Evolutionary conservation across 1,284 basidiomycete genomes (phyloP).

Genomic region (Ustilago hordei): DNA sequence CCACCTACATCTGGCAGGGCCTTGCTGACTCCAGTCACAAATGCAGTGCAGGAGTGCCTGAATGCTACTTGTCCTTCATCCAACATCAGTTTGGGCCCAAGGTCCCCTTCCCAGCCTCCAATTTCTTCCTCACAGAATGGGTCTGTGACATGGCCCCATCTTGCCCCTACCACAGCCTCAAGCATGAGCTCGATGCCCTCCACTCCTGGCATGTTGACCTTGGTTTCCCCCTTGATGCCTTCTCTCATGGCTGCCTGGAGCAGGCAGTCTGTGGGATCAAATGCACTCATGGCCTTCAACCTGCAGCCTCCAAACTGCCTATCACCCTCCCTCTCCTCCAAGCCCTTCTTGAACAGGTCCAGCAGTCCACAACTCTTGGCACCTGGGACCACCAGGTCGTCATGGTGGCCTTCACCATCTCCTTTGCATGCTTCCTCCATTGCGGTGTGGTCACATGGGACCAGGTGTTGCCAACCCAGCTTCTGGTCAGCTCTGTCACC

Average conservation of each 20-base stretch:
- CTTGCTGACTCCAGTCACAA: too few relatives aligned
- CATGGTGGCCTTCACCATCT: background rate
- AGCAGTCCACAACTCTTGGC: background rate
- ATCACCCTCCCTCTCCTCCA: background rate
- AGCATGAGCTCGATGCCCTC: background rate
- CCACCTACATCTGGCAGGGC: too few relatives aligned
- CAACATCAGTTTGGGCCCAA: too few relatives aligned
- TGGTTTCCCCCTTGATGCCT: background rate
- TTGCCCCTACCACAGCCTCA: background rate
- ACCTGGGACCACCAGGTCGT: background rate
- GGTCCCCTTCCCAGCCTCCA: background rate
- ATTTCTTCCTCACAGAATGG: background rate
- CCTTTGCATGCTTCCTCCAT: background rate
- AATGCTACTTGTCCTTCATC: too few relatives aligned
- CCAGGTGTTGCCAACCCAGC: background rate
- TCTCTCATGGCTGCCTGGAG: background rate
- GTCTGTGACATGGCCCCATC: background rate
- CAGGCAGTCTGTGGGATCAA: background rate
- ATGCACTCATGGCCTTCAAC: background rate
- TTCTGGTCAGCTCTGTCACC: background rate
- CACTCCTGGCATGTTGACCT: background rate
- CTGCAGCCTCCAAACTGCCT: background rate
- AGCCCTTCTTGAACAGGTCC: background rate
- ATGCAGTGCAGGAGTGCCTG: too few relatives aligned
- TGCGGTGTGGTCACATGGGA: constrained; percentile 3